Evolutionary conservation across 805 yeast genomes (phyloP).

Genomic region (Ogataea kodamae): DNA sequence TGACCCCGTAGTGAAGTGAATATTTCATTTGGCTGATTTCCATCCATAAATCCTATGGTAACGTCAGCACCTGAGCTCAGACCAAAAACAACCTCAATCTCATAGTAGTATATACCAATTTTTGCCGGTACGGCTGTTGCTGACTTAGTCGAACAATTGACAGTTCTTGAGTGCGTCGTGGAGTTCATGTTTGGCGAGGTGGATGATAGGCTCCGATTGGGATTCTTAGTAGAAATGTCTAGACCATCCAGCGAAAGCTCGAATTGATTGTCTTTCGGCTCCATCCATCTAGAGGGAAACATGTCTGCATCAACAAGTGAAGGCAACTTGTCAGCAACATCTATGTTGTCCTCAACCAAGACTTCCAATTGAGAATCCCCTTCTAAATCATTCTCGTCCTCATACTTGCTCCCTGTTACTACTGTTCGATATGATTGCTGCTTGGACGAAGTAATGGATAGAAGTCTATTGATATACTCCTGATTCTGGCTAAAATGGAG

Average conservation of each 20-base stretch:
- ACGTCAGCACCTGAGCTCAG: slow-evolving; percentile 38
- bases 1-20: slow-evolving; percentile 43
- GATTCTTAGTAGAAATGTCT: slow-evolving; percentile 24
- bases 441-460: slow-evolving; percentile 12
- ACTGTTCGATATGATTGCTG: too few species aligned
- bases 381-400: slow-evolving; percentile 6
- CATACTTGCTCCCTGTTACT: slow-evolving; percentile 5
- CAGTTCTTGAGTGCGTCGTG: slow-evolving; percentile 12
- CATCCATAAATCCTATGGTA: slow-evolving; percentile 44
- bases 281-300: slow-evolving; percentile 29
- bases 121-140: slow-evolving; percentile 36
- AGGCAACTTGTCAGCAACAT: slow-evolving; percentile 9
- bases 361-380: slow-evolving; percentile 1
- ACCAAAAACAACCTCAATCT: slow-evolving; percentile 39
- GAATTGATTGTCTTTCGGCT: slow-evolving; percentile 18
- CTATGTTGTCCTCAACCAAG: slow-evolving; percentile 11
- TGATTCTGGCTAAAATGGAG: slow-evolving; percentile 15
- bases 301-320: neutral
- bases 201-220: slow-evolving; percentile 15
- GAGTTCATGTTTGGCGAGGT: slow-evolving; percentile 8
- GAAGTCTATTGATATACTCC: slow-evolving; percentile 17
- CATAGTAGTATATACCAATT: slow-evolving; percentile 50
- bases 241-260: slow-evolving; percentile 24
- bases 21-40: slow-evolving; percentile 22
- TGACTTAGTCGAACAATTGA: slow-evolving; percentile 29